Evolutionary conservation across 2,329 filamentous ascomycete genomes (phyloP).

Genomic region (Zasmidium cellare): DNA sequence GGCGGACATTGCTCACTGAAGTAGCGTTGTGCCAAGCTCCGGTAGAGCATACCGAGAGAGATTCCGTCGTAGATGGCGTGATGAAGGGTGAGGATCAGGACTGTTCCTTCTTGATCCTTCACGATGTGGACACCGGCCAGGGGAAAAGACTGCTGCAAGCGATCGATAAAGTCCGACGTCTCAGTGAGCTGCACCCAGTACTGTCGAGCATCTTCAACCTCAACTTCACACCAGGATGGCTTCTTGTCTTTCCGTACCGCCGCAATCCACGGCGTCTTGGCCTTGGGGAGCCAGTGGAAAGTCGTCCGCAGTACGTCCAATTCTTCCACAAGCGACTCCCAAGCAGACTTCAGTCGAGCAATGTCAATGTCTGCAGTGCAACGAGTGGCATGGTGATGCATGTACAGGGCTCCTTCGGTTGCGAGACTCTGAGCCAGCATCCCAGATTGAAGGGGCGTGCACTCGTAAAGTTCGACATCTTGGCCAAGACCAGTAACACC

Average conservation of each 20-base stretch:
- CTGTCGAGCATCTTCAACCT: constrained; percentile 1
- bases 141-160: constrained; percentile 2
- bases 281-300: constrained; percentile 13
- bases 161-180: constrained; percentile 7
- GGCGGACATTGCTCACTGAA: neutral
- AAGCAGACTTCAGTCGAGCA: constrained; percentile 9
- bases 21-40: constrained; percentile 10
- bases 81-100: constrained; percentile 18
- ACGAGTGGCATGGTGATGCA: constrained; percentile 15
- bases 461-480: constrained; percentile 7
- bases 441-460: constrained; percentile 16
- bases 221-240: constrained; percentile 2
- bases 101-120: neutral
- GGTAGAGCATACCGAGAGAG: constrained; percentile 16
- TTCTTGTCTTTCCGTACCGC: constrained; percentile 7
- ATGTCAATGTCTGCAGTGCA: constrained; percentile 5
- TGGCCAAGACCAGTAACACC: neutral
- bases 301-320: constrained; percentile 16
- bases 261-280: constrained; percentile 14
- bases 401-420: constrained; percentile 14
- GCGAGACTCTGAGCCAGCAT: constrained; percentile 19
- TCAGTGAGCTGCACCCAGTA: constrained; percentile 10
- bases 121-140: constrained; percentile 8
- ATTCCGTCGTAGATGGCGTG: constrained; percentile 22
- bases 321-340: constrained; percentile 5